Percentiles rank a stretch among this genome's conserved stretches.
Conservation (phyloP, 2,329 filamentous ascomycete genomes). For the Corniculantispora saksenae region DNA sequence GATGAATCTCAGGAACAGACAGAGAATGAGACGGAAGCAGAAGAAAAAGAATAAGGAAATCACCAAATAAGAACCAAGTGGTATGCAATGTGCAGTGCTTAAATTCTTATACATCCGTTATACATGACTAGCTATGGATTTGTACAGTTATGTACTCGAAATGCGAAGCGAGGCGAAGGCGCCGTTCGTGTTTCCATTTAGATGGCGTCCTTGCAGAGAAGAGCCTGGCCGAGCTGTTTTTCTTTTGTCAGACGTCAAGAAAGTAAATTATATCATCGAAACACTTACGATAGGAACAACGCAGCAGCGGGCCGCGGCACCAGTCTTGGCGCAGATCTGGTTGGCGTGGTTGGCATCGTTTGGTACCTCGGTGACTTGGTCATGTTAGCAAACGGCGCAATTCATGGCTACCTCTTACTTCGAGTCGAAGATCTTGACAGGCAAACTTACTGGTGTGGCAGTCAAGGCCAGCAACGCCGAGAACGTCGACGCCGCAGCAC, state of each 20-base stretch:
- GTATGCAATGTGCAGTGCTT: neutral
- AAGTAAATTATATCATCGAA: too few relatives aligned
- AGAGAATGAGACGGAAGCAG: too few relatives aligned
- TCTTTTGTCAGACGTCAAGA: neutral
- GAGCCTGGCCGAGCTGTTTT: neutral
- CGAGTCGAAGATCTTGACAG: too few relatives aligned
- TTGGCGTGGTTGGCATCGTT: neutral
- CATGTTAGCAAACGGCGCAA: too few relatives aligned
- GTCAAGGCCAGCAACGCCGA: constrained; percentile 48
- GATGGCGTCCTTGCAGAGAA: constrained; percentile 10
- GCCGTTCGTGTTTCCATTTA: neutral
- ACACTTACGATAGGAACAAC: constrained; percentile 45
- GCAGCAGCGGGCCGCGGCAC: constrained; percentile 56
- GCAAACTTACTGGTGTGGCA: constrained; percentile 31
- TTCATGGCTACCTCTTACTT: too few relatives aligned
- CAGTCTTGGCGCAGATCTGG: constrained; percentile 41
- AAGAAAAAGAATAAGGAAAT: neutral
- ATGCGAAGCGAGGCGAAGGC: neutral
- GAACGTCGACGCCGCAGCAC: constrained; percentile 51
- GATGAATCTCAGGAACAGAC: too few relatives aligned
- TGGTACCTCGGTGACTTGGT: neutral
- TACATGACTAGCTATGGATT: neutral
- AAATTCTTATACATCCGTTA: neutral
- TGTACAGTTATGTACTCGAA: neutral
- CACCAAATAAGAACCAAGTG: neutral